Evolutionary conservation across 768 basidiomycete genomes (phyloP).

Genomic region (Favolaschia claudopus): DNA sequence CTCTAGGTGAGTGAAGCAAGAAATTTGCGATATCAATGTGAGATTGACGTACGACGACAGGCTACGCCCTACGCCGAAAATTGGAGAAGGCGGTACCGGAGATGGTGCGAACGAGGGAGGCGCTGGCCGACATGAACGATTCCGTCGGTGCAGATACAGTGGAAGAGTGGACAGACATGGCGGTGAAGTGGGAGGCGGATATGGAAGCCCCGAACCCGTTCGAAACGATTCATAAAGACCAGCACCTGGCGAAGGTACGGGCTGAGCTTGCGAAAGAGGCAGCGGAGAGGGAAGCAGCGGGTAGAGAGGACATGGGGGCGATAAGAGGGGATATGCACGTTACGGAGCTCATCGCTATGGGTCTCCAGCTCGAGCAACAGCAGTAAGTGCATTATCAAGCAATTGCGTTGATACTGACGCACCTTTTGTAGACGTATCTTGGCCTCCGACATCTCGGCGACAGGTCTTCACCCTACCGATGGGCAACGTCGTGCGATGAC

Average conservation of each 20-base stretch:
- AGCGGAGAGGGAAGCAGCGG: slow-evolving; percentile 24
- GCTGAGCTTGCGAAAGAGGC: too few relatives aligned
- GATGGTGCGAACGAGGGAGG: background rate
- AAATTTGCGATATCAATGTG: too few relatives aligned
- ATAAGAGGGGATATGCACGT: slow-evolving; percentile 8
- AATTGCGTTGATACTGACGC: background rate
- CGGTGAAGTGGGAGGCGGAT: slow-evolving; percentile 17
- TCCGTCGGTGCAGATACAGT: background rate
- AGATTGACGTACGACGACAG: too few relatives aligned
- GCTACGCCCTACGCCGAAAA: background rate
- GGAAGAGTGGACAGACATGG: slow-evolving; percentile 7
- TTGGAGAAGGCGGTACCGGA: background rate
- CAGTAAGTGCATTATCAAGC: slow-evolving; percentile 15
- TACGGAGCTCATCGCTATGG: slow-evolving; percentile 11
- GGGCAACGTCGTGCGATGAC: slow-evolving; percentile 26
- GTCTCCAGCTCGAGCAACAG: slow-evolving; percentile 21
- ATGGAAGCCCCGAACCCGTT: slow-evolving; percentile 12
- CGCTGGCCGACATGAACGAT: background rate
- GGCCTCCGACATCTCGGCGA: background rate
- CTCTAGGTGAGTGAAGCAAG: background rate
- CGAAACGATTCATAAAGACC: background rate
- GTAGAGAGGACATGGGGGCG: background rate
- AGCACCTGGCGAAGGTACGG: slow-evolving; percentile 17
- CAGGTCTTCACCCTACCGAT: slow-evolving; percentile 22
- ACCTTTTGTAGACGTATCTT: background rate